phyloP scores from a whole-genome alignment of 192 early-diverging fungal species.

The Backusella westeae region DNA sequence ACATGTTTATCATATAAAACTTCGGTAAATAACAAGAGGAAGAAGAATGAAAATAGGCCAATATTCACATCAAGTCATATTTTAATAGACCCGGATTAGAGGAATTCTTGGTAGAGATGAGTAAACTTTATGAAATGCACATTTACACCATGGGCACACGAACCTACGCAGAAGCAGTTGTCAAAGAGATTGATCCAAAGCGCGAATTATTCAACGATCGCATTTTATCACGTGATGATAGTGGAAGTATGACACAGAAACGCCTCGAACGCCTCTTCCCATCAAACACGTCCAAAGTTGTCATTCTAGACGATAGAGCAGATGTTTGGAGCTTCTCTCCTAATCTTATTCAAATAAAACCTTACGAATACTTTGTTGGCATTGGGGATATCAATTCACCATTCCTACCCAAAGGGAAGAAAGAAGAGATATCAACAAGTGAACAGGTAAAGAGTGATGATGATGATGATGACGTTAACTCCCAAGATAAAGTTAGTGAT shows the following conservation, averaged over 20 bases:
- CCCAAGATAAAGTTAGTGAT: background rate
- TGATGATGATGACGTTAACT: background rate
- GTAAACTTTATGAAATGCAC: conserved; percentile 86
- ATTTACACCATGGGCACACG: conserved; percentile 99
- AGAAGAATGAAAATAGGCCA: background rate
- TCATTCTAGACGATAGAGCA: conserved; percentile 90
- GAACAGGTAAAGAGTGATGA: conserved; percentile 3
- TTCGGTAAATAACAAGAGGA: conserved; percentile 49
- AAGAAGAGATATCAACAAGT: conserved; percentile 4
- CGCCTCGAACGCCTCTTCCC: conserved; percentile 87
- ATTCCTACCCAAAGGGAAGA: conserved; percentile 48
- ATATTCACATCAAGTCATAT: background rate
- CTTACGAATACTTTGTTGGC: conserved; percentile 93
- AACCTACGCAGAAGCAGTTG: conserved; percentile 88
- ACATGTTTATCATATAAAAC: conserved; percentile 80
- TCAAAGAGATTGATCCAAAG: conserved; percentile 83
- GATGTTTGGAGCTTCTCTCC: conserved; percentile 95
- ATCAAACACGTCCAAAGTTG: conserved; percentile 92
- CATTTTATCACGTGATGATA: conserved; percentile 93
- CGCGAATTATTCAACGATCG: conserved; percentile 77
- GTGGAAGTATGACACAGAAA: conserved; percentile 78
- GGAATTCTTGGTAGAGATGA: conserved; percentile 71
- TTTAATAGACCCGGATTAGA: conserved; percentile 69
- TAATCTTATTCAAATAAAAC: conserved; percentile 85
- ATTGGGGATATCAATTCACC: conserved; percentile 96